phyloP scores from a whole-genome alignment of 1,284 basidiomycete genomes.

The Sporisorium graminicola region DNA sequence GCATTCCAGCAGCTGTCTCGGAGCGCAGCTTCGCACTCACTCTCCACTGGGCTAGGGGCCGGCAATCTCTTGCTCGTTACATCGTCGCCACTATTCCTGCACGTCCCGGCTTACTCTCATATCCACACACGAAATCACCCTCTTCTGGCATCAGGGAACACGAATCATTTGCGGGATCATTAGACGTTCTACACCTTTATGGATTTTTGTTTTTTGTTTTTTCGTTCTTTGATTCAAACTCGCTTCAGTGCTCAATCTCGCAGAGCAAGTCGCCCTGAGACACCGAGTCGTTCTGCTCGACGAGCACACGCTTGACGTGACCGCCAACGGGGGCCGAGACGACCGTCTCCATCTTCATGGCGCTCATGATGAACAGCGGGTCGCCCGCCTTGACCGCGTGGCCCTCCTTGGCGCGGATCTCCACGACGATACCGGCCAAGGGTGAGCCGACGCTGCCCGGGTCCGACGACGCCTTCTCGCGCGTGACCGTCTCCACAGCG shows the following conservation, averaged over 20 bases:
- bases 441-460: conserved; percentile 92
- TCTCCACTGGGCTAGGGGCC: background rate
- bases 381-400: conserved; percentile 98
- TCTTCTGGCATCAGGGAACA: background rate
- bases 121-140: background rate
- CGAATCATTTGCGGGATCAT: conserved; percentile 6
- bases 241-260: conserved; percentile 71
- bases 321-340: conserved; percentile 95
- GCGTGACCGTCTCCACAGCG: conserved; percentile 87
- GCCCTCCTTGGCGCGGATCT: conserved; percentile 96
- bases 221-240: background rate
- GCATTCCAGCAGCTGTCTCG: background rate
- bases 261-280: conserved; percentile 87
- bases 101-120: background rate
- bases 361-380: conserved; percentile 77
- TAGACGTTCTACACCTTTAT: conserved; percentile 14
- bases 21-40: background rate
- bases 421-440: conserved; percentile 91
- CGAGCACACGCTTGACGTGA: conserved; percentile 90
- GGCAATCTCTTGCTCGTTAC: background rate
- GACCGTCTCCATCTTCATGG: conserved; percentile 82
- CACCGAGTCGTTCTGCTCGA: conserved; percentile 81
- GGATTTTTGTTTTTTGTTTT: conserved; percentile 2
- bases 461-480: conserved; percentile 92
- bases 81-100: no score